These are phyloP conservation scores for Microstroma glucosiphilum DNA, from an alignment of 1,284 basidiomycete species.

Conservation along the genomic window DNA sequence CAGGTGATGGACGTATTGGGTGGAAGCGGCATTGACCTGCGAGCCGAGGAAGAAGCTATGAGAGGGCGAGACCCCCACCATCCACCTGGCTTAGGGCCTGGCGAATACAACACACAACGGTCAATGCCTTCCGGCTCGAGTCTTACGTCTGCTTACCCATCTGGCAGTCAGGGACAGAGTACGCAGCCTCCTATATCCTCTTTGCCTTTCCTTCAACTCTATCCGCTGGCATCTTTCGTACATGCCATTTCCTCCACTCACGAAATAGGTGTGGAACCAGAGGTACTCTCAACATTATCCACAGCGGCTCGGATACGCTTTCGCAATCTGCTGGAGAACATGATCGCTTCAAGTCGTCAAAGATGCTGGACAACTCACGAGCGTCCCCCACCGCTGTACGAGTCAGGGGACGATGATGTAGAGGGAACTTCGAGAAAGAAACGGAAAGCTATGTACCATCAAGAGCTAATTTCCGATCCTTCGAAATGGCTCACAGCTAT, in stretches of 20 bases:
- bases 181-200: not conserved
- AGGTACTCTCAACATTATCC: slow-evolving; percentile 45
- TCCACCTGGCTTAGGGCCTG: not conserved
- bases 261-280: slow-evolving; percentile 42
- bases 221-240: slow-evolving; percentile 39
- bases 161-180: not conserved
- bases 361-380: slow-evolving; percentile 45
- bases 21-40: slow-evolving; percentile 1
- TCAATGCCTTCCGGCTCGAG: not conserved
- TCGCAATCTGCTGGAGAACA: slow-evolving; percentile 44
- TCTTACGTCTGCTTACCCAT: not conserved
- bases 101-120: not conserved
- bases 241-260: slow-evolving; percentile 32
- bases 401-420: slow-evolving; percentile 1
- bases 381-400: slow-evolving; percentile 32
- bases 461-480: slow-evolving; percentile 37
- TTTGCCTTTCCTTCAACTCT: slow-evolving; percentile 30
- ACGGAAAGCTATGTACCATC: slow-evolving; percentile 35
- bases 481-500: slow-evolving; percentile 42
- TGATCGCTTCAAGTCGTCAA: slow-evolving; percentile 44
- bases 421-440: slow-evolving; percentile 17
- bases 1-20: not conserved
- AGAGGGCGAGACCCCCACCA: not conserved
- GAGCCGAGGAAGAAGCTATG: slow-evolving; percentile 2
- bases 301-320: slow-evolving; percentile 39